Evolutionary conservation across 352 stramenopile genomes (phyloP).

Genomic region (Globisporangium abappressorium): DNA sequence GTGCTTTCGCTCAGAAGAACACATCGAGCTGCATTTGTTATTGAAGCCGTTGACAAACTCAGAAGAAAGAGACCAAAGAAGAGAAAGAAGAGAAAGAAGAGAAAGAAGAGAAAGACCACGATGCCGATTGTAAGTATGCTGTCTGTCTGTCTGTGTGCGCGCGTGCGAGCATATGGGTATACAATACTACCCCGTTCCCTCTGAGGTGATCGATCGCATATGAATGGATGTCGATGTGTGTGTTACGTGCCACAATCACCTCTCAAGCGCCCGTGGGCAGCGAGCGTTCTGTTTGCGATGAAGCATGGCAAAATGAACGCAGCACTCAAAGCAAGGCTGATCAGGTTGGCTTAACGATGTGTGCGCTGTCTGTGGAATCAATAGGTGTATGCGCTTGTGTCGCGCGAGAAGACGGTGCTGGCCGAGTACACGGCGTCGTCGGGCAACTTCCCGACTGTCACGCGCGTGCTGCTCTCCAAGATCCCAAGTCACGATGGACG

Average conservation of each 20-base stretch:
- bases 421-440: constrained; percentile 96
- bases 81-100: neutral
- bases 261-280: too few relatives aligned
- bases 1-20: too few relatives aligned
- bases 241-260: too few relatives aligned
- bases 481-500: constrained; percentile 92
- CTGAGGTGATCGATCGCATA: too few relatives aligned
- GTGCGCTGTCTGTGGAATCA: neutral
- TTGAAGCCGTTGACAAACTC: constrained; percentile 9
- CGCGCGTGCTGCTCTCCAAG: constrained; percentile 95
- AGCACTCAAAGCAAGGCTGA: too few relatives aligned
- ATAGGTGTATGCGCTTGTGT: constrained; percentile 95
- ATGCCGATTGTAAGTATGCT: constrained; percentile 20
- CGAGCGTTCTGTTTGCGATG: too few relatives aligned
- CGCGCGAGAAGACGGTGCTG: constrained; percentile 96
- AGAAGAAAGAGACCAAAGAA: neutral
- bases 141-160: neutral
- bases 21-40: neutral
- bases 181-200: neutral
- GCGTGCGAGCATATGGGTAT: neutral
- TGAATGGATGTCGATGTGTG: too few relatives aligned
- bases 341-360: neutral
- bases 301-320: too few relatives aligned
- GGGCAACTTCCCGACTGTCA: constrained; percentile 98
- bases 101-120: neutral